Evolutionary conservation across 768 basidiomycete species (phyloP).

Genomic region (Kwoniella dendrophila): DNA sequence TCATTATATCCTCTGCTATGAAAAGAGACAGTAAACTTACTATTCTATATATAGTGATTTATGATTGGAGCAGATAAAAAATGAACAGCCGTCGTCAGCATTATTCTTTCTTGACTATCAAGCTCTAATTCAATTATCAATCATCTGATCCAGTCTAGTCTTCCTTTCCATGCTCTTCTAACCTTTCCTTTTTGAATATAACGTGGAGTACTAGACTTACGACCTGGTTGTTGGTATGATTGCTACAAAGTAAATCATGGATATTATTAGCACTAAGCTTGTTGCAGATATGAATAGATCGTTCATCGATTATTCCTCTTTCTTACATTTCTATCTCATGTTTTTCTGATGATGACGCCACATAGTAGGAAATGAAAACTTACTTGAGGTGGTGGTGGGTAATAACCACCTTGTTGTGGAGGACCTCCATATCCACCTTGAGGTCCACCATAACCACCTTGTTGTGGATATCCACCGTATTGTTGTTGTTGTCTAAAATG

Average conservation of each 20-base stretch:
- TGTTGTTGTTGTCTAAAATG: constrained; percentile 13
- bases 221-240: constrained; percentile 45
- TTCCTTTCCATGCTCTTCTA: no score
- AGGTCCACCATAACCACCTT: constrained; percentile 31
- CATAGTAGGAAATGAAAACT: neutral
- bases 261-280: no score
- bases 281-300: no score
- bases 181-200: no score
- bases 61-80: neutral
- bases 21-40: constrained; percentile 23
- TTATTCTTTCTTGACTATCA: no score
- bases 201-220: constrained; percentile 24
- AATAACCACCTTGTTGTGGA: constrained; percentile 43
- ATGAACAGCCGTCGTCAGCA: neutral
- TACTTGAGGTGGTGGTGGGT: constrained; percentile 46
- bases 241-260: constrained; percentile 29
- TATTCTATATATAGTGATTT: constrained; percentile 33
- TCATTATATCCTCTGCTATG: neutral
- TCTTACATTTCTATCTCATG: no score
- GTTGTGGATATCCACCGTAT: constrained; percentile 33
- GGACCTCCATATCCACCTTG: constrained; percentile 20
- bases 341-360: no score
- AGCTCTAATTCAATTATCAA: no score
- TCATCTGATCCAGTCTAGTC: no score
- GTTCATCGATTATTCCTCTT: no score